Conservation (phyloP, 495 filamentous ascomycete genomes). For the Eremomyces bilateralis region DNA sequence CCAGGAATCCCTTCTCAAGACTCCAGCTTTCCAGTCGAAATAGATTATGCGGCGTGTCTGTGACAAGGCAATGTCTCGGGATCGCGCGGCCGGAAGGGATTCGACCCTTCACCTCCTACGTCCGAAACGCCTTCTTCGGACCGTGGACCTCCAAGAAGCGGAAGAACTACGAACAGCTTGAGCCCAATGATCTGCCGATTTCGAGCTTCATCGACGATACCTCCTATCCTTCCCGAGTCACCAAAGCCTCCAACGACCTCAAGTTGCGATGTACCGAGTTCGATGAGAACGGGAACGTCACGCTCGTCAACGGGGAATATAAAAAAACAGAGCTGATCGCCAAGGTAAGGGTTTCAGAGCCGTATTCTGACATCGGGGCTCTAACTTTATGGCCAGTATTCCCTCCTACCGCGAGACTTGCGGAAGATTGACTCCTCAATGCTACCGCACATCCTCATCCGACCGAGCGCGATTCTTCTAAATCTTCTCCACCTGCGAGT, state of each 20-base stretch:
- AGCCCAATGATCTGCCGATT: too few relatives aligned
- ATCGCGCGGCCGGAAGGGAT: too few relatives aligned
- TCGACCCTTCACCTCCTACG: too few relatives aligned
- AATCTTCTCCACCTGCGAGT: conserved; percentile 87
- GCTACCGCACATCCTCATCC: conserved; percentile 88
- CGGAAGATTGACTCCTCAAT: conserved; percentile 97
- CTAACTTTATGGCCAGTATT: conserved; percentile 37
- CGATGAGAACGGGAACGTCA: conserved; percentile 79
- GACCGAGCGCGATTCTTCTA: conserved; percentile 81
- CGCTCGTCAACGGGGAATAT: conserved; percentile 87
- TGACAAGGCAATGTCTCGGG: too few relatives aligned
- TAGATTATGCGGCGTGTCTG: too few relatives aligned
- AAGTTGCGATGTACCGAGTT: conserved; percentile 85
- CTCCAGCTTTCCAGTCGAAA: too few relatives aligned
- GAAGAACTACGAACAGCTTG: too few relatives aligned
- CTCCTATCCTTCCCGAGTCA: conserved; percentile 30
- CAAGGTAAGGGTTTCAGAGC: conserved; percentile 44
- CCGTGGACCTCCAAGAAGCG: too few relatives aligned
- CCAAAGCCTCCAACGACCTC: conserved; percentile 61
- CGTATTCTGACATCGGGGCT: background rate
- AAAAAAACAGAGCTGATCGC: conserved; percentile 92
- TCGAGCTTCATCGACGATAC: conserved; percentile 26
- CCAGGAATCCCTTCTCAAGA: too few relatives aligned
- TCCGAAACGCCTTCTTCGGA: too few relatives aligned
- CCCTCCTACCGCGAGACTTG: conserved; percentile 82